Percentiles rank a stretch among this genome's conserved stretches.
Conservation (phyloP, 2,329 filamentous ascomycete genomes). For the Tolypocladium amazonense region DNA sequence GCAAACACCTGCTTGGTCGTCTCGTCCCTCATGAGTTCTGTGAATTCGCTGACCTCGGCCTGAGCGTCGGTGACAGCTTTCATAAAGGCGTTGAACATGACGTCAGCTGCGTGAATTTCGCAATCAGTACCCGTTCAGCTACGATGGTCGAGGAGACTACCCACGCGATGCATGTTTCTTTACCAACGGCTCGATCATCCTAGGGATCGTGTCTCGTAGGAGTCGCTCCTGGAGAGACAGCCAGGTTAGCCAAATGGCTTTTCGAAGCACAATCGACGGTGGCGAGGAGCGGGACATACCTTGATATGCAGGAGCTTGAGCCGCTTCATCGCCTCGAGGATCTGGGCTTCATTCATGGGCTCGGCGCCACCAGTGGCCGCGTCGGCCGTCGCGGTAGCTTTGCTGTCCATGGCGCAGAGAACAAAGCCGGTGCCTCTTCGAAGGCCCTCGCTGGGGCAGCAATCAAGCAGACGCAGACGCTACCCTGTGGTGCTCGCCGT, state of each 20-base stretch:
- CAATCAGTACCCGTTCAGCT: conserved; percentile 1
- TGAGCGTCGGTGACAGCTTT: conserved; percentile 35
- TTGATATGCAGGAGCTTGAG: conserved; percentile 45
- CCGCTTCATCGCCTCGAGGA: conserved; percentile 37
- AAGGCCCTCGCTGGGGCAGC: background rate
- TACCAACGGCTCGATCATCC: conserved; percentile 36
- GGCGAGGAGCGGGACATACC: conserved; percentile 20
- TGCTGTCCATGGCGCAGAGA: conserved; percentile 2
- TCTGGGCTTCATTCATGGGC: conserved; percentile 35
- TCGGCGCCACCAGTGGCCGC: conserved; percentile 11
- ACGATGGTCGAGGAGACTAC: conserved; percentile 10
- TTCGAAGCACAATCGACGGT: too few relatives aligned
- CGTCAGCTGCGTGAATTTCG: conserved; percentile 31
- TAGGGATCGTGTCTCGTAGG: conserved; percentile 25
- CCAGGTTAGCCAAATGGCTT: conserved; percentile 6
- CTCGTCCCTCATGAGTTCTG: conserved; percentile 33
- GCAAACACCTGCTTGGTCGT: conserved; percentile 39
- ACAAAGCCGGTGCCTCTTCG: background rate
- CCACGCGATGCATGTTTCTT: conserved; percentile 40
- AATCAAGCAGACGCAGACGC: background rate
- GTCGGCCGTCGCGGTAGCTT: background rate
- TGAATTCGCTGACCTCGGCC: conserved; percentile 41
- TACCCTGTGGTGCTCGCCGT: background rate
- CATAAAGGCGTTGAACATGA: conserved; percentile 34
- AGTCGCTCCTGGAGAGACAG: conserved; percentile 17